phyloP scores from a whole-genome alignment of 1,284 basidiomycete genomes.

The Ganoderma meredithae region DNA sequence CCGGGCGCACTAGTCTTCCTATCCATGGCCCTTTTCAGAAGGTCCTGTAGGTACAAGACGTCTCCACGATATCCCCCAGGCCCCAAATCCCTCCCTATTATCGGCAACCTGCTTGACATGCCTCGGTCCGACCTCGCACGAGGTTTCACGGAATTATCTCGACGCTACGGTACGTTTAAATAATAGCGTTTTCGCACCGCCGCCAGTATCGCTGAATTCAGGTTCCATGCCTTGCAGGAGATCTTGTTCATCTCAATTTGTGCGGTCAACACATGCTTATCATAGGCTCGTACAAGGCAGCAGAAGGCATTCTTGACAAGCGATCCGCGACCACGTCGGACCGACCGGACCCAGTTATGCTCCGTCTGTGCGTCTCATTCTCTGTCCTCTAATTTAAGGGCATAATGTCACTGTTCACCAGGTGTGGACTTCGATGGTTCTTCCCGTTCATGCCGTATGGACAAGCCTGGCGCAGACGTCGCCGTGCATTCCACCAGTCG shows the following conservation, averaged over 20 bases:
- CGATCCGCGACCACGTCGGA: slow-evolving; percentile 27
- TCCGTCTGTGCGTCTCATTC: slow-evolving; percentile 18
- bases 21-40: not conserved
- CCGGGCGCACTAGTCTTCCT: not conserved
- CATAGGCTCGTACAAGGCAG: slow-evolving; percentile 25
- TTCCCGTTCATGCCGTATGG: slow-evolving; percentile 21
- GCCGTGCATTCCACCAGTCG: slow-evolving; percentile 23
- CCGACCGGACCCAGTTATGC: slow-evolving; percentile 19
- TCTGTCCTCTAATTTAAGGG: not conserved
- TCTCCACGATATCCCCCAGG: slow-evolving; percentile 18
- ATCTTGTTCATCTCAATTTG: slow-evolving; percentile 19
- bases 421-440: slow-evolving; percentile 11
- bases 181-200: not conserved
- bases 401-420: not conserved
- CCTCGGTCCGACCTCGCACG: slow-evolving; percentile 12
- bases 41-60: not conserved
- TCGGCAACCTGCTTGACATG: slow-evolving; percentile 23
- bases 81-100: slow-evolving; percentile 18
- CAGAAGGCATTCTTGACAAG: slow-evolving; percentile 31
- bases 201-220: too few species aligned
- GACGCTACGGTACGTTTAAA: slow-evolving; percentile 15
- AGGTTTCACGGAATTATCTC: slow-evolving; percentile 3
- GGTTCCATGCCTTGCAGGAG: slow-evolving; percentile 6
- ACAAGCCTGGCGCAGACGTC: slow-evolving; percentile 20
- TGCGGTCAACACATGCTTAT: slow-evolving; percentile 21